These are phyloP conservation scores for Termitomyces sp. DNA, from an alignment of 768 basidiomycete species.

Conservation along the genomic window DNA sequence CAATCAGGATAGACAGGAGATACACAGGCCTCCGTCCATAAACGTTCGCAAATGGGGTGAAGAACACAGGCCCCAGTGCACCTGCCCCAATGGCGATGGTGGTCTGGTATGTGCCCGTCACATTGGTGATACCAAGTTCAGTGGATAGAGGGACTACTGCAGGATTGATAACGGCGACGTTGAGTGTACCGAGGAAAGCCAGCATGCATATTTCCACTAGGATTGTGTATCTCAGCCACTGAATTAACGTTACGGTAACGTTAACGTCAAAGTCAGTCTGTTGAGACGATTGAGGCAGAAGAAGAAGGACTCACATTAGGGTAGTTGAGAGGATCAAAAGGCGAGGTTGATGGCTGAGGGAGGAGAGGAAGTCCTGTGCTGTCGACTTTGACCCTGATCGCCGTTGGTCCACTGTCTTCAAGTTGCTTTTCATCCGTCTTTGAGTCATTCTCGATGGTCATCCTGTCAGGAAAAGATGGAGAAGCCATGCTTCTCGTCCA, in stretches of 20 bases:
- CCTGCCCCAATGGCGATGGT: slow-evolving; percentile 30
- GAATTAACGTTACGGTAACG: background rate
- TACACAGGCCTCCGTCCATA: slow-evolving; percentile 33
- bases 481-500: background rate
- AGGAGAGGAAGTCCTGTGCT: slow-evolving; percentile 31
- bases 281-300: background rate
- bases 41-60: slow-evolving; percentile 34
- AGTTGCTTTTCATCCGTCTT: background rate
- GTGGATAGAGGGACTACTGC: slow-evolving; percentile 30
- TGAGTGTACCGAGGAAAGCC: slow-evolving; percentile 31
- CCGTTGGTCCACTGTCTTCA: background rate
- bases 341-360: slow-evolving; percentile 33
- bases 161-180: slow-evolving; percentile 31
- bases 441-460: background rate
- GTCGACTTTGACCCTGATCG: slow-evolving; percentile 24
- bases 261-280: background rate
- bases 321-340: slow-evolving; percentile 37
- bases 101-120: slow-evolving; percentile 35
- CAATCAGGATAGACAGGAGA: slow-evolving; percentile 27
- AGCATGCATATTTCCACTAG: slow-evolving; percentile 26
- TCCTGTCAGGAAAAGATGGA: background rate
- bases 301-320: slow-evolving; percentile 20
- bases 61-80: slow-evolving; percentile 29
- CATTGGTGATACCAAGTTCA: slow-evolving; percentile 29
- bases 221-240: slow-evolving; percentile 32